Conservation (phyloP, 225 moss, liverwort and hornwort species). For the Sphagnum contortum region DNA sequence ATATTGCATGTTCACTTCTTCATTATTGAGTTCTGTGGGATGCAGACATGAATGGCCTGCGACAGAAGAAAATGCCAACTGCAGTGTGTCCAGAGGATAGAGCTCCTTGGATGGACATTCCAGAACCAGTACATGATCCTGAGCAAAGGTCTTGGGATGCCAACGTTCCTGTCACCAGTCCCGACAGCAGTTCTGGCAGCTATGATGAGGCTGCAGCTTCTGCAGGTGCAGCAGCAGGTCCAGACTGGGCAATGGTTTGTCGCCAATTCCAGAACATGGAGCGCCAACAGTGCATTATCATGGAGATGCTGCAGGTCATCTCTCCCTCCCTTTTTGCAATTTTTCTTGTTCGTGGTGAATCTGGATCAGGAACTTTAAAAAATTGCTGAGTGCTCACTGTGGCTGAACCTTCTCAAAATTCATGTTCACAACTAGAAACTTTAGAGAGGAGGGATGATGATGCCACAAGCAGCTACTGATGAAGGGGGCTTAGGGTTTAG, state of each 20-base stretch:
- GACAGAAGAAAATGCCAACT: slow-evolving; percentile 5
- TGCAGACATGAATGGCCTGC: slow-evolving; percentile 13
- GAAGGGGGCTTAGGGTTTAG: too few species aligned
- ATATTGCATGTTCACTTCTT: too few species aligned
- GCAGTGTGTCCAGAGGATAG: slow-evolving; percentile 12
- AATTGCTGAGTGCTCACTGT: too few species aligned
- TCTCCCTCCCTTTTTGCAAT: neutral
- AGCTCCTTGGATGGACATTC: slow-evolving; percentile 24
- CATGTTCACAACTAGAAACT: too few species aligned
- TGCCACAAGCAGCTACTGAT: too few species aligned
- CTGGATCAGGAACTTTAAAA: too few species aligned
- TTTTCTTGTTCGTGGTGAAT: too few species aligned
- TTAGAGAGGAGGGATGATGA: too few species aligned
- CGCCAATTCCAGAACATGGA: slow-evolving; percentile 29
- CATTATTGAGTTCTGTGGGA: too few species aligned
- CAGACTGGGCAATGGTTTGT: slow-evolving; percentile 25
- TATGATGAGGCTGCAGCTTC: slow-evolving; percentile 29
- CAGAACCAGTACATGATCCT: slow-evolving; percentile 21
- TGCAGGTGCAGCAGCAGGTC: neutral
- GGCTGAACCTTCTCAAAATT: too few species aligned
- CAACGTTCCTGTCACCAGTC: slow-evolving; percentile 25
- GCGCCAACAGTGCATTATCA: slow-evolving; percentile 37
- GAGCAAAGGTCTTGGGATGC: slow-evolving; percentile 26
- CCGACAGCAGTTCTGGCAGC: slow-evolving; percentile 33
- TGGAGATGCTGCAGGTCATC: slow-evolving; percentile 39